Percentiles rank a stretch among this genome's conserved stretches.
phyloP scores from a whole-genome alignment of 2,329 filamentous ascomycete species.

The Pyricularia sp. region DNA sequence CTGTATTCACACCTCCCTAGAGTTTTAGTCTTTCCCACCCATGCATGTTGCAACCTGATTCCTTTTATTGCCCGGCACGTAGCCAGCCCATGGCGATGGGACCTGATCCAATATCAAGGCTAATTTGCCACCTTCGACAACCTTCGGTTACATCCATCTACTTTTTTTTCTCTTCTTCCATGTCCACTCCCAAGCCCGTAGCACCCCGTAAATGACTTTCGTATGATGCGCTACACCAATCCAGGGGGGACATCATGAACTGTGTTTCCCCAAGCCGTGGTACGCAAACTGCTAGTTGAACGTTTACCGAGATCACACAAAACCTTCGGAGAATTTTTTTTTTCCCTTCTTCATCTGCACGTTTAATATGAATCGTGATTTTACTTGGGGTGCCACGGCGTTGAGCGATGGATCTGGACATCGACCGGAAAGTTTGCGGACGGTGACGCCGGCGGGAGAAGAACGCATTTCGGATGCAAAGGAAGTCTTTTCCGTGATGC shows the following conservation, averaged over 20 bases:
- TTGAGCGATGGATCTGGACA: background rate
- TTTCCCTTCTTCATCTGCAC: background rate
- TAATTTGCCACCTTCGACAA: background rate
- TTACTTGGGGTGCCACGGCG: background rate
- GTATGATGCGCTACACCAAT: background rate
- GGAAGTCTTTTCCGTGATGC: background rate
- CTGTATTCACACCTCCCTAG: too few species aligned
- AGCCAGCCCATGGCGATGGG: too few species aligned
- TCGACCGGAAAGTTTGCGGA: background rate
- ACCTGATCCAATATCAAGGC: too few species aligned
- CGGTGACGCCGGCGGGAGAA: background rate
- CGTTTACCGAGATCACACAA: background rate
- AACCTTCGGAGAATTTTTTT: background rate
- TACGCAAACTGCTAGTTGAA: background rate
- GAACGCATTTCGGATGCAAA: background rate
- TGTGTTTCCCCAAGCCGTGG: background rate
- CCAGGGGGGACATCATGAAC: background rate
- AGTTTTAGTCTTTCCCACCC: too few species aligned
- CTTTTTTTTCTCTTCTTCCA: background rate
- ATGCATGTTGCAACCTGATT: too few species aligned
- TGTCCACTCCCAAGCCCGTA: background rate
- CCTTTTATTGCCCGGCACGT: too few species aligned
- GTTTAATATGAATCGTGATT: background rate
- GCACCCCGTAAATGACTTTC: background rate
- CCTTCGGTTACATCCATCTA: background rate